Evolutionary conservation across 371 early-diverging fungal species (phyloP).

Genomic region (Apophysomyces variabilis): DNA sequence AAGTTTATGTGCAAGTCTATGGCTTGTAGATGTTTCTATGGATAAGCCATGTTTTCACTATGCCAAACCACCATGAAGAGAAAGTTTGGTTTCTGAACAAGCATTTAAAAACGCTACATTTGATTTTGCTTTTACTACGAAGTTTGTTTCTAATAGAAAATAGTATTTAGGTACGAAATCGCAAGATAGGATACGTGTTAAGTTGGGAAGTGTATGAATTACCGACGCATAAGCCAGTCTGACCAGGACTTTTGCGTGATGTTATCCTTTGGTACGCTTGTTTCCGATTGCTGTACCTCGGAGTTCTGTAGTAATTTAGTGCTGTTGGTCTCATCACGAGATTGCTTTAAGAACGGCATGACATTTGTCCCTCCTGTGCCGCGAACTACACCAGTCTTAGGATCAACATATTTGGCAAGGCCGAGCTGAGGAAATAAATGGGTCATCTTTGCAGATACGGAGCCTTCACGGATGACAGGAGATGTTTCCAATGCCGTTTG

Average conservation of each 20-base stretch:
- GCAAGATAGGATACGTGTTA: background rate
- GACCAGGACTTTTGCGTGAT: slow-evolving; percentile 27
- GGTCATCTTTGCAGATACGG: slow-evolving; percentile 38
- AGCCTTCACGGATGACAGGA: slow-evolving; percentile 37
- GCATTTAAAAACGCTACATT: too few relatives aligned
- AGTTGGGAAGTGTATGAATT: slow-evolving; percentile 11
- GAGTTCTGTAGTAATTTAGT: slow-evolving; percentile 34
- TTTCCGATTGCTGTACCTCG: background rate
- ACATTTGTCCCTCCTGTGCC: slow-evolving; percentile 98
- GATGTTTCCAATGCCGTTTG: slow-evolving; percentile 55
- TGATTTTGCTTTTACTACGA: too few relatives aligned
- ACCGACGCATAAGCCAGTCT: slow-evolving; percentile 36
- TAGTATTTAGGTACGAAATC: background rate
- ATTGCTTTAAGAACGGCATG: slow-evolving; percentile 83
- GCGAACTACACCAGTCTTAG: slow-evolving; percentile 64
- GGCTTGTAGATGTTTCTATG: too few relatives aligned
- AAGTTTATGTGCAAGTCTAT: too few relatives aligned
- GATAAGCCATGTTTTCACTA: too few relatives aligned
- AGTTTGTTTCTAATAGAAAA: too few relatives aligned
- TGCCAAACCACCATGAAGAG: too few relatives aligned
- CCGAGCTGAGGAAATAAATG: slow-evolving; percentile 53
- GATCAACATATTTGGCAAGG: slow-evolving; percentile 62
- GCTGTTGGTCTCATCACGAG: slow-evolving; percentile 62
- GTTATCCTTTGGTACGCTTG: background rate
- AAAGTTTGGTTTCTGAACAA: too few relatives aligned